Evolutionary conservation across 768 basidiomycete species (phyloP), one percentile per base, ranked within the genome.

Genomic region (Exidia glandulosa): DNA sequence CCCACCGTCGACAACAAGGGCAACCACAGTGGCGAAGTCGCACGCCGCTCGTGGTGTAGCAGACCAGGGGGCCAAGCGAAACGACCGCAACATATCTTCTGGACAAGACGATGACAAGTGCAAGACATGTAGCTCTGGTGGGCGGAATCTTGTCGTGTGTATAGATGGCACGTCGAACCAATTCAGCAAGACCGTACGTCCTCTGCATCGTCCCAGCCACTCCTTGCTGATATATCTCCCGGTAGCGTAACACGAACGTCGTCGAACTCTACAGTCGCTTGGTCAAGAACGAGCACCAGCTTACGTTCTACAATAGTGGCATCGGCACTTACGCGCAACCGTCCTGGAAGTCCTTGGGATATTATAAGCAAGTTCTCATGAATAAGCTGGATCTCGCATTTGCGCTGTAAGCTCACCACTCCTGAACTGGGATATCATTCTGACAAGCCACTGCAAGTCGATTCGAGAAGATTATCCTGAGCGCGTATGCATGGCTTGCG

Each of bases 171-270:
- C 71, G 6, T 63, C 70, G 4, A 72, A 71, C 52, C 64, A 69
- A 36, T 71, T 68, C 41, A 68, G 67, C 2, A 57, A 61, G 6
- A 60, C 61, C 55, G 69, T 67, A 5, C 59, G 41, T 36, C 12
- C 36, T 23, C 6, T 10, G 6, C 10, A 14, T 45, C 23, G 6
- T 45, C 23, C 23, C 23, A 6, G 19, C 19, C 9, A 45, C 23
- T 45, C 41, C 16, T 6, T 45, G 7, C 7, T 7, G 41, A 19
- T 10, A 13, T 45, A 6, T 19, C 41, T 14, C 41, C 7, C 2
- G 5, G 6, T 45, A 77, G 77, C n/a, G n/a, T n/a, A 76, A 77
- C 57, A 75, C 76, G 3, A 75, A 76, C 59, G 73, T 77, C 36
- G 61, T 77, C 57, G 75, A 76, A 52, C 65, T 76, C 12, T 75